Percentiles rank a stretch among this genome's conserved stretches.
These are phyloP conservation scores for Colletotrichum higginsianum DNA, from an alignment of 2,329 filamentous ascomycete species.

Conservation along the genomic window DNA sequence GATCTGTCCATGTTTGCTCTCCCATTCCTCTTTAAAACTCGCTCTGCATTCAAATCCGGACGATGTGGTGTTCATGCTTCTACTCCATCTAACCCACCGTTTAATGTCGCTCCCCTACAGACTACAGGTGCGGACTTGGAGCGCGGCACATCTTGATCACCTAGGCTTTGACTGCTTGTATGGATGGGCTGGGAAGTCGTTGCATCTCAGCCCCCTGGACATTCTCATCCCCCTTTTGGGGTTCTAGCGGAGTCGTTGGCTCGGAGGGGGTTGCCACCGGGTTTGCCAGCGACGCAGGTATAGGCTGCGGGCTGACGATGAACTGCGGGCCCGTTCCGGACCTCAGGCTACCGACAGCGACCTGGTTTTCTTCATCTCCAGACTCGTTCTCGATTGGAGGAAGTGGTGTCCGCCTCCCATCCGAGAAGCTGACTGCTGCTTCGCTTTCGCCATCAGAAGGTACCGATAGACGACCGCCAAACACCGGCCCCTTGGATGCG, in stretches of 20 bases:
- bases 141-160: slow-evolving; percentile 4
- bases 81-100: background rate
- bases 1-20: background rate
- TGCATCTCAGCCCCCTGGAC: slow-evolving; percentile 46
- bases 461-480: slow-evolving; percentile 60
- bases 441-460: slow-evolving; percentile 74
- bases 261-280: slow-evolving; percentile 6
- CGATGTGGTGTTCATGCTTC: background rate
- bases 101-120: background rate
- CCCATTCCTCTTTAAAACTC: background rate
- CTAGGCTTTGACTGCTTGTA: slow-evolving; percentile 54
- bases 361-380: slow-evolving; percentile 41
- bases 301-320: slow-evolving; percentile 16
- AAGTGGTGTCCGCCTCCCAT: slow-evolving; percentile 70
- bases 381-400: slow-evolving; percentile 64
- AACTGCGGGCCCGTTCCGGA: slow-evolving; percentile 28
- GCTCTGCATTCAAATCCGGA: background rate
- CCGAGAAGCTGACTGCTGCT: slow-evolving; percentile 71
- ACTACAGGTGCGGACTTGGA: no score
- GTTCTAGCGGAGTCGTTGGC: background rate
- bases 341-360: background rate
- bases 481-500: slow-evolving; percentile 58
- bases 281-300: slow-evolving; percentile 12
- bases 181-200: slow-evolving; percentile 48
- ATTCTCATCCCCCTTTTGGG: slow-evolving; percentile 41